Evolutionary conservation across 306 rosid genomes (phyloP).

Genomic region (Dalbergia cultrata): DNA sequence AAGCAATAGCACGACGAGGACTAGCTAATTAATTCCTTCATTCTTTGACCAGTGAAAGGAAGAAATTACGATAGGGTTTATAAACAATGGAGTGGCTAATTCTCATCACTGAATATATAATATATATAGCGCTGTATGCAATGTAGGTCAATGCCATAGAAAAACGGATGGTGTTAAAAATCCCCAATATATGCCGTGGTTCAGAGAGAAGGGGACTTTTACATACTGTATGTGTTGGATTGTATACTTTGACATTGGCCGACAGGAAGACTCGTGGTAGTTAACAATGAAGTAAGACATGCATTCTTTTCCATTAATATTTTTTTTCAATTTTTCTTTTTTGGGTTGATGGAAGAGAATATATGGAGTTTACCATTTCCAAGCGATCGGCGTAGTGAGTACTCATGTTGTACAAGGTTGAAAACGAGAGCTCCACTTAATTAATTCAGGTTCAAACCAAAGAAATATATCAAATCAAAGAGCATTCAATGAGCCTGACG

Average conservation of each 20-base stretch:
- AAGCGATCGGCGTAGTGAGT: background rate
- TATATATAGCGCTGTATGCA: background rate
- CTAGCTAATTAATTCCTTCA: background rate
- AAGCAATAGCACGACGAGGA: slow-evolving; percentile 5
- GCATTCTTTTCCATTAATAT: background rate
- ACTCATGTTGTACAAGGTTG: slow-evolving; percentile 1
- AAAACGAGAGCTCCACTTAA: background rate
- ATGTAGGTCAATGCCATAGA: slow-evolving; percentile 13
- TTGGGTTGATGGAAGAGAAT: too few relatives aligned
- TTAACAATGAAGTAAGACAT: slow-evolving; percentile 6
- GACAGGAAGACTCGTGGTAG: background rate
- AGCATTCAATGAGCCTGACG: background rate
- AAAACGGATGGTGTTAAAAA: background rate
- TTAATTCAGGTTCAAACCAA: background rate
- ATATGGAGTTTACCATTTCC: slow-evolving; percentile 4
- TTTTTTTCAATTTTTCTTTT: too few relatives aligned
- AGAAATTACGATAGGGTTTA: background rate
- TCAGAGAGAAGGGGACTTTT: too few relatives aligned
- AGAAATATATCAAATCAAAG: background rate
- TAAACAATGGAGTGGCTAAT: background rate
- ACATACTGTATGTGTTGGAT: background rate
- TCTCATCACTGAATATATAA: background rate
- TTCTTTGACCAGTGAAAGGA: background rate
- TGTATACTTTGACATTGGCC: slow-evolving; percentile 15
- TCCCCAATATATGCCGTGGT: too few relatives aligned